A percentile compares a stretch with the other conserved stretches of the same genome.
These are phyloP conservation scores for Cajanus cajan DNA, from an alignment of 306 rosid genomes.

Conservation along the genomic window DNA sequence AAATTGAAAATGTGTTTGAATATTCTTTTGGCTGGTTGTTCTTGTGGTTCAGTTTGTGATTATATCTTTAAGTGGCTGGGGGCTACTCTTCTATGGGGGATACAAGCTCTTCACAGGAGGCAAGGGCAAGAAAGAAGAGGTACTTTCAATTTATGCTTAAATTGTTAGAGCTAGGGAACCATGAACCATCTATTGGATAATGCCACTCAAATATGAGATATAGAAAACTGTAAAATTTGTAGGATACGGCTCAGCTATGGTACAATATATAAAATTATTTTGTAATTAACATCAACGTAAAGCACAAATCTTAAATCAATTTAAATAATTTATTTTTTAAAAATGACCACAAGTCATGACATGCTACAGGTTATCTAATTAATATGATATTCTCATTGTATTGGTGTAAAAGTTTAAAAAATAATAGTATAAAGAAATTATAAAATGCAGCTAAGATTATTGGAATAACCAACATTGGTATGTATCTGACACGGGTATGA, in stretches of 20 bases:
- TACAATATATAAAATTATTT: not conserved
- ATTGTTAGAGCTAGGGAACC: not conserved
- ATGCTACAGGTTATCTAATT: not conserved
- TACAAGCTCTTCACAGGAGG: conserved; percentile 72
- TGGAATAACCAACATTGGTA: not conserved
- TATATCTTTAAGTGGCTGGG: conserved; percentile 85
- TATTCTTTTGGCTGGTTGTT: conserved; percentile 30
- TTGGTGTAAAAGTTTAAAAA: not conserved
- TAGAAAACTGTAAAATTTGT: not conserved
- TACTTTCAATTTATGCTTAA: conserved; percentile 31
- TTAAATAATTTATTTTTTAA: not conserved
- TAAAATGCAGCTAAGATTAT: not conserved
- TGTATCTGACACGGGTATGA: not conserved
- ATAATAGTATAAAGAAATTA: not conserved
- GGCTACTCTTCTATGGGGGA: conserved; percentile 53
- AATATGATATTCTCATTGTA: not conserved
- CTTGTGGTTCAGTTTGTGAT: conserved; percentile 71
- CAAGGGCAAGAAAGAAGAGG: conserved; percentile 89
- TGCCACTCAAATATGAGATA: not conserved
- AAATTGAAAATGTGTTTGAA: not conserved
- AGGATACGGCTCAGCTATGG: not conserved
- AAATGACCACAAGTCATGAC: not conserved
- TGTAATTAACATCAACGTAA: not conserved
- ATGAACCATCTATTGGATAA: not conserved
- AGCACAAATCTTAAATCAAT: not conserved